phyloP scores from a whole-genome alignment of 78 protist genomes.

The Isochrysis galbana region DNA sequence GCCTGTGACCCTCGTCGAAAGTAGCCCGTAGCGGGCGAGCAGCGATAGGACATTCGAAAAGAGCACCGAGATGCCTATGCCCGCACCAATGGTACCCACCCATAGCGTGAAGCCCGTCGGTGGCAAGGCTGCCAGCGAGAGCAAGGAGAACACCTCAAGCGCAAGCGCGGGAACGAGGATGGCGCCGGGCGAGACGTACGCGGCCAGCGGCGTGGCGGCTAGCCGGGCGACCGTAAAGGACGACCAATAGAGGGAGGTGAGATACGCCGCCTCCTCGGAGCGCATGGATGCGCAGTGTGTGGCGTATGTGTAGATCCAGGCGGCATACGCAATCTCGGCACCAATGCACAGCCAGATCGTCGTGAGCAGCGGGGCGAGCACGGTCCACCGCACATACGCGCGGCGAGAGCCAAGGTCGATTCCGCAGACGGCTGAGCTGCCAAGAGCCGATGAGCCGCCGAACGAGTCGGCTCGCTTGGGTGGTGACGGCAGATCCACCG shows the following conservation, averaged over 20 bases:
- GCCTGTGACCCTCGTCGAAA: neutral
- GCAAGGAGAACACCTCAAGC: neutral
- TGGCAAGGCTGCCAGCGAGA: neutral
- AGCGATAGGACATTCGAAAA: neutral
- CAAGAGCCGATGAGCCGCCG: neutral
- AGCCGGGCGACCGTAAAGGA: neutral
- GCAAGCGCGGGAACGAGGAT: neutral
- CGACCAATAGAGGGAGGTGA: neutral
- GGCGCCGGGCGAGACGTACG: neutral
- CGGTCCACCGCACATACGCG: neutral
- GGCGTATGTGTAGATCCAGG: neutral
- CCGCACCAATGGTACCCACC: neutral
- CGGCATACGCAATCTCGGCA: neutral
- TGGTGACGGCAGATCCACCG: neutral
- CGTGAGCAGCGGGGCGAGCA: neutral
- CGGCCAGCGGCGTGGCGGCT: neutral
- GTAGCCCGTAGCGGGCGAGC: neutral
- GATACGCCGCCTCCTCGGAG: neutral
- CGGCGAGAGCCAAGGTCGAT: neutral
- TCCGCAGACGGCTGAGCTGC: neutral
- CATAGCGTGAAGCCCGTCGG: neutral
- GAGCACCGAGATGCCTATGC: neutral
- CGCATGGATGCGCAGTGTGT: neutral
- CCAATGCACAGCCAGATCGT: neutral
- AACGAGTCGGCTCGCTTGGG: neutral